Conservation (phyloP, 108 stramenopile species). For the Conticribra guillardii region DNA sequence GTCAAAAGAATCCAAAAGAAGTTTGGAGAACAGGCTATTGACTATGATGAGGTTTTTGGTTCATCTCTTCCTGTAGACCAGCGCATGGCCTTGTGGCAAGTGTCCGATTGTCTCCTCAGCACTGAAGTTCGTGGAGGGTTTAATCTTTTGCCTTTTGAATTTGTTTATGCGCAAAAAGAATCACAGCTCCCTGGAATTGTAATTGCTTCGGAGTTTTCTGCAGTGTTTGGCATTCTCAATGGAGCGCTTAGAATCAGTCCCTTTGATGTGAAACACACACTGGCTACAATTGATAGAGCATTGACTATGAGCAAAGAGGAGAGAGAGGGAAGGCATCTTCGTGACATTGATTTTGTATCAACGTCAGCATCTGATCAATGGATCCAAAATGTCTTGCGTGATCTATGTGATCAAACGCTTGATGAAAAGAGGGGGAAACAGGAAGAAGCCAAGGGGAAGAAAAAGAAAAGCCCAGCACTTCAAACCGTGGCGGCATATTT, state of each 20-base stretch:
- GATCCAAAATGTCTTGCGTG: constrained; percentile 74
- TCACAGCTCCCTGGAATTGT: constrained; percentile 63
- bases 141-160: constrained; percentile 79
- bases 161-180: constrained; percentile 55
- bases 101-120: constrained; percentile 52
- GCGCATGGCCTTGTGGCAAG: constrained; percentile 56
- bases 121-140: constrained; percentile 74
- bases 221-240: constrained; percentile 72
- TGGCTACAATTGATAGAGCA: constrained; percentile 65
- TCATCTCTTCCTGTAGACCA: constrained; percentile 40
- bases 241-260: constrained; percentile 80
- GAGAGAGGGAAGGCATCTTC: constrained; percentile 51
- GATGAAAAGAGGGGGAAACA: constrained; percentile 6
- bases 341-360: constrained; percentile 76
- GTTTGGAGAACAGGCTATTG: constrained; percentile 59
- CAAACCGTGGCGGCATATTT: constrained; percentile 16
- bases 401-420: constrained; percentile 33
- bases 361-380: constrained; percentile 69
- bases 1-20: constrained; percentile 41
- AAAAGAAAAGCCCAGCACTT: constrained; percentile 6
- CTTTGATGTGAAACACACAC: constrained; percentile 60
- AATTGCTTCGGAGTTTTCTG: constrained; percentile 79
- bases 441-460: constrained; percentile 1
- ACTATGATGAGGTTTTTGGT: constrained; percentile 57
- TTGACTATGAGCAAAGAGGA: constrained; percentile 58